Conservation (phyloP, 306 rosid species). For the Quercus rubra region DNA sequence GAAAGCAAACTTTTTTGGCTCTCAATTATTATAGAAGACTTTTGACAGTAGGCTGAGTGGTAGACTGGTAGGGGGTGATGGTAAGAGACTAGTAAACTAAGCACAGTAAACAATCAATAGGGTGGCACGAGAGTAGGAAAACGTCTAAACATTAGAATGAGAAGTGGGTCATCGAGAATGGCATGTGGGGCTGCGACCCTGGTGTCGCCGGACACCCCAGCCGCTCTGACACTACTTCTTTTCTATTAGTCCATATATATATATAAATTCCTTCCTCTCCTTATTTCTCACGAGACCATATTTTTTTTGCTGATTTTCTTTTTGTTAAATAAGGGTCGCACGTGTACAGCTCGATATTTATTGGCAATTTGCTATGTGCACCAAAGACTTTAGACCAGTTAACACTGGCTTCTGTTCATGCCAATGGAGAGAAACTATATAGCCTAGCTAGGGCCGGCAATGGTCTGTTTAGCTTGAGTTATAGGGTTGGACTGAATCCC, state of each 20-base stretch:
- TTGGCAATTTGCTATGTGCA: constrained; percentile 23
- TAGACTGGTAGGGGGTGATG: too few relatives aligned
- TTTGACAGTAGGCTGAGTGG: not conserved
- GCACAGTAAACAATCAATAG: not conserved
- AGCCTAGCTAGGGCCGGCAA: not conserved
- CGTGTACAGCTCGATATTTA: constrained; percentile 57
- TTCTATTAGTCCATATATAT: too few relatives aligned
- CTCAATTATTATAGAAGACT: not conserved
- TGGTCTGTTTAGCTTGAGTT: not conserved
- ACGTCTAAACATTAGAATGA: not conserved
- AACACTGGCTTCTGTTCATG: not conserved
- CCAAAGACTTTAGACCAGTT: not conserved
- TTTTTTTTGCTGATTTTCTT: not conserved
- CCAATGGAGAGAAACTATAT: not conserved
- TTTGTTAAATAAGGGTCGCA: constrained; percentile 24
- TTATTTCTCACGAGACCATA: constrained; percentile 27
- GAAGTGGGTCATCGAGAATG: not conserved
- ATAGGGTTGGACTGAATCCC: not conserved
- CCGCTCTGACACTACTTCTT: constrained; percentile 38
- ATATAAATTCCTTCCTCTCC: constrained; percentile 8
- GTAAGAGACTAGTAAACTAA: not conserved
- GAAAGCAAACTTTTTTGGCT: too few relatives aligned
- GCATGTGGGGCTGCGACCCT: constrained; percentile 54
- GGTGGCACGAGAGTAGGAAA: not conserved
- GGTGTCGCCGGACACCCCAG: constrained; percentile 52